Conservation (phyloP, 148 eudicot species). For the Beta vulgaris region DNA sequence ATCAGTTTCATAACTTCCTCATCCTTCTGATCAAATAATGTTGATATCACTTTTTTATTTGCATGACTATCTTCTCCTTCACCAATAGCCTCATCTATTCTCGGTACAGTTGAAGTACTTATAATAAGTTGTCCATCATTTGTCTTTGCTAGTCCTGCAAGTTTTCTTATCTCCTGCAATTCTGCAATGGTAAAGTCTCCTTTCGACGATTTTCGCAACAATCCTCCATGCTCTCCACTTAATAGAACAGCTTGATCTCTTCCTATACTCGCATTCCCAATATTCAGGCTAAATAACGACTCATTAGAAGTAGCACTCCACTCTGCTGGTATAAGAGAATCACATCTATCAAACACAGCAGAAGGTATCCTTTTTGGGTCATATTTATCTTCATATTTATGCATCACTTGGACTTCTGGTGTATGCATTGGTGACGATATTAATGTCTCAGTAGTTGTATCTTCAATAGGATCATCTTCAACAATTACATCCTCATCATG, state of each 20-base stretch:
- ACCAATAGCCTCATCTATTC: background rate
- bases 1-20: background rate
- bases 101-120: conserved; percentile 10
- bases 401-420: conserved; percentile 50
- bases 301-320: conserved; percentile 35
- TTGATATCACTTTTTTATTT: background rate
- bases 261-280: conserved; percentile 28
- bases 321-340: conserved; percentile 25
- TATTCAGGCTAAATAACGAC: conserved; percentile 38
- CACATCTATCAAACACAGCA: conserved; percentile 25
- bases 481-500: conserved; percentile 20
- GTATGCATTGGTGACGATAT: conserved; percentile 18
- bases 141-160: conserved; percentile 18
- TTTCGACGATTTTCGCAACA: background rate
- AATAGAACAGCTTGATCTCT: conserved; percentile 23
- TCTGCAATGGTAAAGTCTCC: conserved; percentile 7
- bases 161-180: background rate
- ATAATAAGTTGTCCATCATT: background rate
- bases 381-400: conserved; percentile 29
- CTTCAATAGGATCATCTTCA: background rate
- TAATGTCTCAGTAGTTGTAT: background rate
- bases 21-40: background rate
- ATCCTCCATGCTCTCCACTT: conserved; percentile 21
- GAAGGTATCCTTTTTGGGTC: conserved; percentile 41
- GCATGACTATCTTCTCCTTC: background rate